A percentile compares a stretch with the other conserved stretches of the same genome.
Conservation (phyloP, 2,329 filamentous ascomycete genomes). For the Thelonectria discophora region DNA sequence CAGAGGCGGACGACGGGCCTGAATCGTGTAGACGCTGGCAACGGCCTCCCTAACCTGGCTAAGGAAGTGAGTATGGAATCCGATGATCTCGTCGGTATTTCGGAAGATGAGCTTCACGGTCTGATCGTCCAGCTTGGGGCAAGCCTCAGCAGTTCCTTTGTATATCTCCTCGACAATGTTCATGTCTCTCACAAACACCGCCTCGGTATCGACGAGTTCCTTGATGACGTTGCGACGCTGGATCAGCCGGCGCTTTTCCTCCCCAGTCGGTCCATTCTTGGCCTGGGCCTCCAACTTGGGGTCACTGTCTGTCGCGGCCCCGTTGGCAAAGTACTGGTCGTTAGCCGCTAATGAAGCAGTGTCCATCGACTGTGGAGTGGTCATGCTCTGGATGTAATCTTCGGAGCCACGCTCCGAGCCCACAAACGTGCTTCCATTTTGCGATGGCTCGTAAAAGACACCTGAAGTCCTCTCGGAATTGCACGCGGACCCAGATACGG, state of each 20-base stretch:
- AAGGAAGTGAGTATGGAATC: slow-evolving; percentile 83
- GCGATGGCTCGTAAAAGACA: slow-evolving; percentile 51
- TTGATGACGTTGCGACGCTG: slow-evolving; percentile 87
- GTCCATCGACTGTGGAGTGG: slow-evolving; percentile 58
- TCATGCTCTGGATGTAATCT: slow-evolving; percentile 53
- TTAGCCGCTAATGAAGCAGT: slow-evolving; percentile 55
- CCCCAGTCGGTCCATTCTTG: slow-evolving; percentile 54
- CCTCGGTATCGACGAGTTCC: slow-evolving; percentile 92
- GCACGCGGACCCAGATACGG: slow-evolving; percentile 47
- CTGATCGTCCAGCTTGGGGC: slow-evolving; percentile 79
- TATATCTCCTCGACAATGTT: slow-evolving; percentile 98
- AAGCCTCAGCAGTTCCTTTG: slow-evolving; percentile 87
- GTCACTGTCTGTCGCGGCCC: slow-evolving; percentile 51
- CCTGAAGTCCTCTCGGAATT: slow-evolving; percentile 55
- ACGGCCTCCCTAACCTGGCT: slow-evolving; percentile 83
- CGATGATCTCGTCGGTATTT: slow-evolving; percentile 90
- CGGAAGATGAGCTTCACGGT: slow-evolving; percentile 92
- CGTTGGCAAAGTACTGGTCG: slow-evolving; percentile 51
- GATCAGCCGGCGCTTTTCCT: slow-evolving; percentile 75
- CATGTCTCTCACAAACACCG: slow-evolving; percentile 92
- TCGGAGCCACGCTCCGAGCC: slow-evolving; percentile 57
- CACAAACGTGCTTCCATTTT: slow-evolving; percentile 52
- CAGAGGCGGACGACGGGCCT: slow-evolving; percentile 54
- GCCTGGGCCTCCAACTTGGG: slow-evolving; percentile 48
- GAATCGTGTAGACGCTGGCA: slow-evolving; percentile 79